Evolutionary conservation across 2,329 filamentous ascomycete species (phyloP), one percentile per base, ranked within the genome.

Genomic region (Thermothelomyces thermophilus): DNA sequence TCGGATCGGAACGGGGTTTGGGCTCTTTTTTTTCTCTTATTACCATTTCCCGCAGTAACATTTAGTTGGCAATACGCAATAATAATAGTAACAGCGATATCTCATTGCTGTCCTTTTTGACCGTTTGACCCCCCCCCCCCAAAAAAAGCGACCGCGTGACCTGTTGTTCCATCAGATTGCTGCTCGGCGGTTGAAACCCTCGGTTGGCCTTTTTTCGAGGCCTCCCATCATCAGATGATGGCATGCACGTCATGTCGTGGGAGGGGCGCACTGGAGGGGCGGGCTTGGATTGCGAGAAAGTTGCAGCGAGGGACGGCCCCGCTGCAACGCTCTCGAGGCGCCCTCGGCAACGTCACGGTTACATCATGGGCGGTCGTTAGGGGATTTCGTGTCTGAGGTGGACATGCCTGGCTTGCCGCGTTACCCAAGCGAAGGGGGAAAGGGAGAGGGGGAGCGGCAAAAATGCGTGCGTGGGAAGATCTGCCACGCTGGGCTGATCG

Each of bases 381-480:
- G n/a, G 50, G 53, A 24, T 43, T 41, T 31, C 28, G 20, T 51
- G 47, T 48, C 39, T 53, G 47, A 55, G 44, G 48, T 44, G 41
- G 41, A 47, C 34, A 51, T 53, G 45, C 50, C 53, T 53, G 50
- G 47, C 26, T 41, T 30, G 14, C 13, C 3, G 14, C 10, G 19
- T 19, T 39, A 24, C 28, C 33, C 20, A 24, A 37, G 22, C 24
- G 42, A 24, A 24, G 40, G 31, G n/a, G n/a, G n/a, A n/a, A n/a
- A n/a, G n/a, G n/a, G n/a, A n/a, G n/a, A n/a, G n/a, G n/a, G n/a
- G n/a, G n/a, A n/a, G n/a, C n/a, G n/a, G n/a, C n/a, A n/a, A n/a
- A n/a, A n/a, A n/a, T n/a, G n/a, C n/a, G n/a, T n/a, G n/a, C n/a
- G n/a, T n/a, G n/a, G n/a, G n/a, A n/a, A n/a, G n/a, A n/a, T n/a